These are phyloP conservation scores for Pseudocercospora fuligena DNA, from an alignment of 2,329 filamentous ascomycete genomes.

Conservation along the genomic window DNA sequence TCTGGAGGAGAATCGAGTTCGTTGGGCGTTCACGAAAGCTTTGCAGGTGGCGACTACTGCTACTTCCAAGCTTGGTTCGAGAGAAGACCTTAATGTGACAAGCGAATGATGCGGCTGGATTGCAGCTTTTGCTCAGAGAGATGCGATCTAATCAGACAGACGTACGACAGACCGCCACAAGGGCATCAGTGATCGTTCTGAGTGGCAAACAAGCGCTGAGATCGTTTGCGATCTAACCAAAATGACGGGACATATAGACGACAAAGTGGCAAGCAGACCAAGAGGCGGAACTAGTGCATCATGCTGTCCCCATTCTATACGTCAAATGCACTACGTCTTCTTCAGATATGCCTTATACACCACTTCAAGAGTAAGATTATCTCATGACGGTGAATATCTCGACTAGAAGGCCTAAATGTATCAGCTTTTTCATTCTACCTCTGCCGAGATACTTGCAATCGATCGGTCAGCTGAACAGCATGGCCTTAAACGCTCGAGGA, in stretches of 20 bases:
- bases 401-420: neutral
- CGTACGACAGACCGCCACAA: neutral
- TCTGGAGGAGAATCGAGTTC: conserved; percentile 71
- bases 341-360: neutral
- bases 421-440: neutral
- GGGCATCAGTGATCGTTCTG: neutral
- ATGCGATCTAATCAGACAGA: no score
- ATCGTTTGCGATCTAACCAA: neutral
- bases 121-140: neutral
- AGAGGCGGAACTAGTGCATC: neutral
- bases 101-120: neutral
- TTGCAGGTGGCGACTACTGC: conserved; percentile 2
- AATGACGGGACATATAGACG: neutral
- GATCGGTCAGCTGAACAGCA: neutral
- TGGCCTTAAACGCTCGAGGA: neutral
- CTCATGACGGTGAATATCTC: neutral
- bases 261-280: neutral
- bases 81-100: neutral
- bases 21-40: conserved; percentile 68
- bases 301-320: neutral
- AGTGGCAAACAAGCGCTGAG: neutral
- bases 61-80: neutral
- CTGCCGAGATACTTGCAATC: neutral
- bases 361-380: neutral
- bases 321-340: neutral